phyloP scores from a whole-genome alignment of 352 stramenopile genomes.

The Pythium dissimile region DNA sequence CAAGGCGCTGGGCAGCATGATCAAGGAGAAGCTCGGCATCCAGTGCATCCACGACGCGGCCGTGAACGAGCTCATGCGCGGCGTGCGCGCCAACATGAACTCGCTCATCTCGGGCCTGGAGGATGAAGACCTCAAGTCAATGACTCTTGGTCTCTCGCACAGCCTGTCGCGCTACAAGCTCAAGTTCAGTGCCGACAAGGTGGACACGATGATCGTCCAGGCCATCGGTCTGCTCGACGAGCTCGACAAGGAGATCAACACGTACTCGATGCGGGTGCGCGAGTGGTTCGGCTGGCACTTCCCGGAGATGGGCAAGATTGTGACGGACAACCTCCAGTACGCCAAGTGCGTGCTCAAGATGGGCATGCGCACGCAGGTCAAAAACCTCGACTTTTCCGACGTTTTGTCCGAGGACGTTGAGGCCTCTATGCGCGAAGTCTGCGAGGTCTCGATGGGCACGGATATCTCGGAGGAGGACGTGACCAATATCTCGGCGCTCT shows the following conservation, averaged over 20 bases:
- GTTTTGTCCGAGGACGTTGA: conserved; percentile 91
- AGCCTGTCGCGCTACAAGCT: conserved; percentile 99
- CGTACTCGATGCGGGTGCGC: conserved; percentile 99
- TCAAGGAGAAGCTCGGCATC: conserved; percentile 99
- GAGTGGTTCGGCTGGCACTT: conserved; percentile 99
- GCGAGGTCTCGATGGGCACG: conserved; percentile 99
- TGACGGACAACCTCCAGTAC: conserved; percentile 99
- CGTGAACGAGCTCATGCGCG: conserved; percentile 96
- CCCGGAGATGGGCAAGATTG: conserved; percentile 97
- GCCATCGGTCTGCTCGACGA: conserved; percentile 99
- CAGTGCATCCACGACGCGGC: conserved; percentile 89
- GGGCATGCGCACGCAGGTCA: conserved; percentile 91
- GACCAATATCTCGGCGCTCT: conserved; percentile 94
- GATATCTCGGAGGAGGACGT: conserved; percentile 99
- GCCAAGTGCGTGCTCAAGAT: conserved; percentile 97
- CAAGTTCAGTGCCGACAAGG: conserved; percentile 99
- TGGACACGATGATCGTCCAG: conserved; percentile 99
- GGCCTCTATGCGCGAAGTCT: conserved; percentile 95
- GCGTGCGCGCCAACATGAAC: conserved; percentile 96
- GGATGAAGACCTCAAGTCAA: conserved; percentile 92
- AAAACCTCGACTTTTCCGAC: conserved; percentile 91
- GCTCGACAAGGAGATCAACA: conserved; percentile 99
- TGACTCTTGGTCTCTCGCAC: conserved; percentile 99
- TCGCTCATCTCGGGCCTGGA: conserved; percentile 90
- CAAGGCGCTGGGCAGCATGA: conserved; percentile 92